Evolutionary conservation across 2,329 filamentous ascomycete species (phyloP).

Genomic region (Colletotrichum liaoningense): DNA sequence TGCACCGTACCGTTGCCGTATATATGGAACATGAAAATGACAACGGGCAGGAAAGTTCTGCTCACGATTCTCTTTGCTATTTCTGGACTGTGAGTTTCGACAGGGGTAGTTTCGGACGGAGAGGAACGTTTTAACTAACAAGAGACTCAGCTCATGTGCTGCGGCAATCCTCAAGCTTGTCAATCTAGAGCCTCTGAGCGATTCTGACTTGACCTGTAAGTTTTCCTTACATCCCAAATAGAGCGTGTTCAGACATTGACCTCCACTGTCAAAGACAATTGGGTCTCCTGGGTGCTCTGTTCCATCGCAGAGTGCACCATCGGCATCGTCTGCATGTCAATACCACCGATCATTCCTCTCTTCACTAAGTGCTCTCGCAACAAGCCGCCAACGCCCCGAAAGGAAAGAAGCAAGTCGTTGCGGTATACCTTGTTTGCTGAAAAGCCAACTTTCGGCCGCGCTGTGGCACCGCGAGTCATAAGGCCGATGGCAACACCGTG

Average conservation of each 20-base stretch:
- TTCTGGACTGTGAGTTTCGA: slow-evolving; percentile 43
- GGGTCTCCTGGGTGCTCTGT: slow-evolving; percentile 45
- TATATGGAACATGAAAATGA: slow-evolving; percentile 43
- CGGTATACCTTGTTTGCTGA: background rate
- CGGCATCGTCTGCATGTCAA: slow-evolving; percentile 47
- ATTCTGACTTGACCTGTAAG: slow-evolving; percentile 45
- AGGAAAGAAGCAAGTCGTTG: background rate
- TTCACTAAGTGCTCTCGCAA: slow-evolving; percentile 25
- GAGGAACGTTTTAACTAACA: background rate
- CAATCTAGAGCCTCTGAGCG: slow-evolving; percentile 39
- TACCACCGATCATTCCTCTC: slow-evolving; percentile 45
- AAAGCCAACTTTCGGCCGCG: background rate
- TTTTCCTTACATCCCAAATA: background rate
- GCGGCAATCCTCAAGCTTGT: slow-evolving; percentile 41
- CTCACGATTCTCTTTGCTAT: slow-evolving; percentile 43
- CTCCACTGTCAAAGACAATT: slow-evolving; percentile 38
- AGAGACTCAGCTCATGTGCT: slow-evolving; percentile 40
- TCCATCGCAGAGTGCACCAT: slow-evolving; percentile 46
- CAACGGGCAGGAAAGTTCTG: slow-evolving; percentile 40
- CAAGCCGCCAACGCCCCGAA: background rate
- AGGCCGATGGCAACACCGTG: slow-evolving; percentile 33
- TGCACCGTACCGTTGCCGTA: slow-evolving; percentile 43
- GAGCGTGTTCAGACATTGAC: too few relatives aligned
- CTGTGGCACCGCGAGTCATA: background rate
- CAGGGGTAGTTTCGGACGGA: background rate